These are phyloP conservation scores for Alternaria sp. DNA, from an alignment of 2,329 filamentous ascomycete species.

Conservation along the genomic window DNA sequence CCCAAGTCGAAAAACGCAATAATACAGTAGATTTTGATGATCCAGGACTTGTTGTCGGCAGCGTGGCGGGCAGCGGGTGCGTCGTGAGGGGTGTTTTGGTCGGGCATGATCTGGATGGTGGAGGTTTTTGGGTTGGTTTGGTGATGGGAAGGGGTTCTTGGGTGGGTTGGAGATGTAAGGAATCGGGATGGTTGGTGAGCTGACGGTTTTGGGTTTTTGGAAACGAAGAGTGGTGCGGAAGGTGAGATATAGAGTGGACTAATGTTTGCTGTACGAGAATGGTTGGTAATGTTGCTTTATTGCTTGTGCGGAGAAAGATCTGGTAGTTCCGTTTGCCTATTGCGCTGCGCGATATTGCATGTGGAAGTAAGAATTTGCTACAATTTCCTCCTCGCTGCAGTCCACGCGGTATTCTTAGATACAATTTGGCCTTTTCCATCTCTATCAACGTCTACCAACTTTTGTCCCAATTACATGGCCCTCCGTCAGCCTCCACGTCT, in stretches of 20 bases:
- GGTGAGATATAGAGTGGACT: neutral
- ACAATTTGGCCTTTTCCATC: too few species aligned
- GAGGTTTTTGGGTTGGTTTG: too few species aligned
- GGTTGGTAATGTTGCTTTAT: neutral
- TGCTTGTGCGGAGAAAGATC: neutral
- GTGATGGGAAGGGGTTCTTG: neutral
- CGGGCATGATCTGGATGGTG: neutral
- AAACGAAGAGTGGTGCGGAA: neutral
- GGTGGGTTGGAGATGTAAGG: neutral
- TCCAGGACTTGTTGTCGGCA: neutral
- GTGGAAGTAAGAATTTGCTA: too few species aligned
- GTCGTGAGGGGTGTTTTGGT: neutral
- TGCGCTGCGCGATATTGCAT: neutral
- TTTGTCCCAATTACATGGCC: accelerated
- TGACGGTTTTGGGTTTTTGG: neutral
- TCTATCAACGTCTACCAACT: accelerated
- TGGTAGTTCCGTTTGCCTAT: accelerated
- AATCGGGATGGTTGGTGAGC: accelerated
- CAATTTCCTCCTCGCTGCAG: too few species aligned
- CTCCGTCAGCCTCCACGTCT: too few species aligned
- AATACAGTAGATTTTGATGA: neutral
- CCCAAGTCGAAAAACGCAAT: neutral
- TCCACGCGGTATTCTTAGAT: too few species aligned
- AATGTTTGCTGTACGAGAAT: neutral
- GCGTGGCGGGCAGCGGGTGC: too few species aligned